phyloP scores from a whole-genome alignment of 2,329 filamentous ascomycete species.

The Fusarium coffeatum region DNA sequence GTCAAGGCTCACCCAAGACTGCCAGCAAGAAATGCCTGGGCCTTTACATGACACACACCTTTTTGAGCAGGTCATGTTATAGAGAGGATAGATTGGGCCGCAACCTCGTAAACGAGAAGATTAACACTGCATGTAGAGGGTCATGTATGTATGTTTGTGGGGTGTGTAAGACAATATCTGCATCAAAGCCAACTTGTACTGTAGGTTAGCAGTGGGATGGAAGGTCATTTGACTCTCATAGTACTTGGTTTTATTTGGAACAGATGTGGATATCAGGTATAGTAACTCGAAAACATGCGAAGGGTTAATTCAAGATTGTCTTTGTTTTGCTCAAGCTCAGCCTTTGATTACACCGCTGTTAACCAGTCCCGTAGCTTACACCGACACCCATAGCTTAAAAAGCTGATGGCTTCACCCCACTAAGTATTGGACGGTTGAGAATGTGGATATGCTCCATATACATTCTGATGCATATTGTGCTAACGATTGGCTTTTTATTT shows the following conservation, averaged over 20 bases:
- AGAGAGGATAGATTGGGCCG: slow-evolving; percentile 7
- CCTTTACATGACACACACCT: slow-evolving; percentile 21
- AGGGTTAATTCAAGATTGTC: background rate
- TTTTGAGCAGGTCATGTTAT: slow-evolving; percentile 1
- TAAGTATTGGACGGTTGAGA: background rate
- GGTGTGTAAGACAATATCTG: slow-evolving; percentile 14
- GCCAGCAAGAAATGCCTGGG: slow-evolving; percentile 25
- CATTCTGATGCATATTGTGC: background rate
- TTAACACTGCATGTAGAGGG: background rate
- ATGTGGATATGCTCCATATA: slow-evolving; percentile 2
- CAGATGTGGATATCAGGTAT: background rate
- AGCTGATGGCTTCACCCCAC: slow-evolving; percentile 21
- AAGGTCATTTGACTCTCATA: background rate
- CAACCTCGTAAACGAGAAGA: slow-evolving; percentile 2
- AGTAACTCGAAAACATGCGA: background rate
- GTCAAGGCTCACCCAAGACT: slow-evolving; percentile 14
- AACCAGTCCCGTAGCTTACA: slow-evolving; percentile 3
- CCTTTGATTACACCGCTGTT: background rate
- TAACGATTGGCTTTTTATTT: background rate
- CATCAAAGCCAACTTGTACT: slow-evolving; percentile 3
- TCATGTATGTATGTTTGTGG: slow-evolving; percentile 2
- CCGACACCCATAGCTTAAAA: background rate
- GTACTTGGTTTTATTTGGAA: background rate
- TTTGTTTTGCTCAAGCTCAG: background rate
- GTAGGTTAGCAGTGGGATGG: background rate